Evolutionary conservation across 495 filamentous ascomycete genomes (phyloP), one percentile per base, ranked within the genome.

Genomic region (Neurospora sp.): DNA sequence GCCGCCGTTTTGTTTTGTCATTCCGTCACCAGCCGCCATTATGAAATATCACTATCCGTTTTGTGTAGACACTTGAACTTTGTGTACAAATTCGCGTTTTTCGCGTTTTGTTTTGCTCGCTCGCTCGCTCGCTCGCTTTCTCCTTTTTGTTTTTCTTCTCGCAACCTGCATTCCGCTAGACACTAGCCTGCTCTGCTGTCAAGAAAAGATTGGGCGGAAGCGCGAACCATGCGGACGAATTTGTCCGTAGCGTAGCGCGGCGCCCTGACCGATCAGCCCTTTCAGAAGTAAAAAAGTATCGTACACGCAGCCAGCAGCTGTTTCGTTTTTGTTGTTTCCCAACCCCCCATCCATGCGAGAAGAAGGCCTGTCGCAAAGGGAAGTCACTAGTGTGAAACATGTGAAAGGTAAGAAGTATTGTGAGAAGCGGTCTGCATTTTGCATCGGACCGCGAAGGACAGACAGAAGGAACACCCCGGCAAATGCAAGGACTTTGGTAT

Each of bases 401-500:
- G 54, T 62, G 24, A 59, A 62, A 62, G 28, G 13, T 62, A 36
- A 66, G 6, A 34, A 66, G 54, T 36, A 19, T 34, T 66, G 54
- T 66, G 54, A 66, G 54, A 66, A 66, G 54, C 54, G 54, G 54
- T 66, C 54, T 66, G 54, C 54, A 66, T 66, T 34, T 66, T 66
- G 54, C 54, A 66, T 66, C 13, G 24, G 15, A 66, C 54, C 54
- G 54, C 54, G 48, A 59, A 54, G 45, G 45, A 24, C 45, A 71
- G 39, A 21, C 42, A 36, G 71, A 71, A 54, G 40, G 66, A 72
- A 69, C 28, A 72, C 54, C 54, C 54, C 28, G 31, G 54, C 54
- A 66, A 66, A 66, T 66, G 13, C 28, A 17, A 66, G 54, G 62
- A 73, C 76, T 76, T 72, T 80, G 77, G 77, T 79, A 80, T 80